Percentiles rank a stretch among this genome's conserved stretches.
Evolutionary conservation across 2,329 filamentous ascomycete species (phyloP).

Genomic region (Clonostachys rhizophaga): DNA sequence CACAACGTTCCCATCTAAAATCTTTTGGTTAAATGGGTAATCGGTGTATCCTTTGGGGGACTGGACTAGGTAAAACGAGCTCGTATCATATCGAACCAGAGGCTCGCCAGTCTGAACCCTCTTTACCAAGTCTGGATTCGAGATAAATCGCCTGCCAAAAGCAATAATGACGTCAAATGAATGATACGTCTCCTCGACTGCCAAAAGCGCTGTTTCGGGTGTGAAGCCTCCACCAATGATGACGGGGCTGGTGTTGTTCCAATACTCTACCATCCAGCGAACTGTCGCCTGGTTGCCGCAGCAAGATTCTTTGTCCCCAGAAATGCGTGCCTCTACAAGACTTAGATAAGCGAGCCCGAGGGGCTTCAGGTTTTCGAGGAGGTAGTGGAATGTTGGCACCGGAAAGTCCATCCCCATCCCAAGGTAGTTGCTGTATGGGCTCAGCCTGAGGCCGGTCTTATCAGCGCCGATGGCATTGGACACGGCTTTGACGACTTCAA

Average conservation of each 20-base stretch:
- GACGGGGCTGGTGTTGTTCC: constrained; percentile 44
- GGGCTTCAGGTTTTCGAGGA: constrained; percentile 42
- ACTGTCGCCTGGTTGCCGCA: constrained; percentile 24
- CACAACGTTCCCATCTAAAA: too few species aligned
- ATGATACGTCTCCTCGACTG: constrained; percentile 24
- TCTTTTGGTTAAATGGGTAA: constrained; percentile 19
- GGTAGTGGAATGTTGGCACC: constrained; percentile 44
- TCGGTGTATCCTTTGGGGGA: constrained; percentile 22
- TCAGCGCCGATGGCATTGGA: constrained; percentile 35
- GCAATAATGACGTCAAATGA: constrained; percentile 36
- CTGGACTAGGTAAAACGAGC: constrained; percentile 17
- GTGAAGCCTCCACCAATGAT: constrained; percentile 51
- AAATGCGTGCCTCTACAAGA: constrained; percentile 49
- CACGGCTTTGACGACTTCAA: constrained; percentile 46
- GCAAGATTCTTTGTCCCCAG: constrained; percentile 35
- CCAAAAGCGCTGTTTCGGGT: constrained; percentile 41
- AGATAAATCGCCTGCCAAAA: constrained; percentile 19
- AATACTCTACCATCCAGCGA: constrained; percentile 22
- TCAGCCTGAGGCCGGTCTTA: constrained; percentile 36
- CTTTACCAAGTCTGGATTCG: constrained; percentile 20
- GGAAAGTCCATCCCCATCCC: constrained; percentile 42
- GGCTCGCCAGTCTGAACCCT: constrained; percentile 14
- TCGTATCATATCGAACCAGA: constrained; percentile 16
- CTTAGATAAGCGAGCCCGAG: constrained; percentile 43
- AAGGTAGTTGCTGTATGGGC: constrained; percentile 46